Percentiles rank a stretch among this genome's conserved stretches.
Evolutionary conservation across 1,139 yeast species (phyloP).

Genomic region (Nematodospora anomalae): DNA sequence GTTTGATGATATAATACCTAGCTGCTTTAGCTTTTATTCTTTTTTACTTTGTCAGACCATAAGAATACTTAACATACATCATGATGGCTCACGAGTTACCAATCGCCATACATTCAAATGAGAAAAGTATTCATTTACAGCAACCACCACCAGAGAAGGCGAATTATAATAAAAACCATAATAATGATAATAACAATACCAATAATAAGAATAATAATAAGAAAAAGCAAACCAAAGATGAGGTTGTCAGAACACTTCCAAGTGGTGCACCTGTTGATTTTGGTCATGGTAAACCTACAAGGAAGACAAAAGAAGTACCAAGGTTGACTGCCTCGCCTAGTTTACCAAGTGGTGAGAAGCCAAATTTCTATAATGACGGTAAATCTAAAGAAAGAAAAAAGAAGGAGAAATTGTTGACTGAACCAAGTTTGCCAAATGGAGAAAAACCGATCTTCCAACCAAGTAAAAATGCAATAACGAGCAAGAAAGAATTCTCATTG

Average conservation of each 20-base stretch:
- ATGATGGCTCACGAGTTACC: slow-evolving; percentile 48
- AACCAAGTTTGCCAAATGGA: slow-evolving; percentile 33
- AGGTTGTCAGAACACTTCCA: slow-evolving; percentile 34
- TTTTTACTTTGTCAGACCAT: no score
- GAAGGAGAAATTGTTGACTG: slow-evolving; percentile 10
- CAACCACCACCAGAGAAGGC: background rate
- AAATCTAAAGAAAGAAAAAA: slow-evolving; percentile 17
- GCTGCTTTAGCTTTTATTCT: background rate
- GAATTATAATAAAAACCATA: slow-evolving; percentile 1
- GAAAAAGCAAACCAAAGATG: slow-evolving; percentile 16
- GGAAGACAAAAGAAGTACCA: slow-evolving; percentile 6
- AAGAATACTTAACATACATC: background rate
- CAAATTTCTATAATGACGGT: slow-evolving; percentile 24
- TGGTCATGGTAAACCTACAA: slow-evolving; percentile 24
- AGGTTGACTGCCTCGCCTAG: slow-evolving; percentile 17
- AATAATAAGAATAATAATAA: slow-evolving; percentile 5
- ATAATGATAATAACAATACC: background rate
- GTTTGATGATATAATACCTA: background rate
- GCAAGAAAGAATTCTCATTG: slow-evolving; percentile 17
- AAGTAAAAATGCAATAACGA: background rate
- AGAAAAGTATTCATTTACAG: slow-evolving; percentile 2
- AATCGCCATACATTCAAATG: slow-evolving; percentile 15
- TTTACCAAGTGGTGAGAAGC: slow-evolving; percentile 36
- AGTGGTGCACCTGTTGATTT: slow-evolving; percentile 45
- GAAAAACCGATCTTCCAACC: slow-evolving; percentile 29